Evolutionary conservation across 192 early-diverging fungal genomes (phyloP), one percentile per base, ranked within the genome.

Genomic region (Linnemannia hyalina): DNA sequence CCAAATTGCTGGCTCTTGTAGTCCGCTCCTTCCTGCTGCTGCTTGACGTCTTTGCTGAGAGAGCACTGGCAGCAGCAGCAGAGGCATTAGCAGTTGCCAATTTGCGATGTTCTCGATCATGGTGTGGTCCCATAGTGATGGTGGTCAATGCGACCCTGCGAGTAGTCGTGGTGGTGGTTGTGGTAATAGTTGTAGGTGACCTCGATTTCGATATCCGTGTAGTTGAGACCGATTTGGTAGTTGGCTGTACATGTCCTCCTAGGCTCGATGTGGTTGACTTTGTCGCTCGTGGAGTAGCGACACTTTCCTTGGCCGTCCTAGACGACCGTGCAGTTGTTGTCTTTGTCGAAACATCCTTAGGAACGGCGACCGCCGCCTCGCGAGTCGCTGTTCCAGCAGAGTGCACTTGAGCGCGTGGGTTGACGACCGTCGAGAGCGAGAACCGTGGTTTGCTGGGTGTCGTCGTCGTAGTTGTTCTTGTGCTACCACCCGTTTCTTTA

Each of bases 91-190:
- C 49, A 22, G 44, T 20, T 4, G 78, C 47, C 29, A 73, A 54
- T 29, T 80, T 80, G 1, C 71, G 46, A 54, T 69, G 72, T 9
- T 81, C 68, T 10, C 68, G 52, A 29, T 76, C 74, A 16, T 35
- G 73, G 38, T 23, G 38, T 40, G 44, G 80, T 29, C 74, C 47
- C 57, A 69, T 44, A 10, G 18, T 75, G 54, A 77, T 76, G 16
- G 1, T 65, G 2, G 74, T 76, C 4, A 55, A 76, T 8, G 71
- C 69, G 20, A 82, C 54, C 9, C 70, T 46, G 29, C 69, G 81
- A 20, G 75, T 82, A 20, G 69, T 76, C 9, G 47, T 82, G 49
- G 60, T 76, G 2, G 80, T 82, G 9, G 69, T 82, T 6, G 68
- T 75, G 22, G 74, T 49, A n/a, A 55, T 57, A 36, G 52, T 76